phyloP scores from a whole-genome alignment of 768 basidiomycete genomes.

The Pseudohyphozyma bogoriensis region DNA sequence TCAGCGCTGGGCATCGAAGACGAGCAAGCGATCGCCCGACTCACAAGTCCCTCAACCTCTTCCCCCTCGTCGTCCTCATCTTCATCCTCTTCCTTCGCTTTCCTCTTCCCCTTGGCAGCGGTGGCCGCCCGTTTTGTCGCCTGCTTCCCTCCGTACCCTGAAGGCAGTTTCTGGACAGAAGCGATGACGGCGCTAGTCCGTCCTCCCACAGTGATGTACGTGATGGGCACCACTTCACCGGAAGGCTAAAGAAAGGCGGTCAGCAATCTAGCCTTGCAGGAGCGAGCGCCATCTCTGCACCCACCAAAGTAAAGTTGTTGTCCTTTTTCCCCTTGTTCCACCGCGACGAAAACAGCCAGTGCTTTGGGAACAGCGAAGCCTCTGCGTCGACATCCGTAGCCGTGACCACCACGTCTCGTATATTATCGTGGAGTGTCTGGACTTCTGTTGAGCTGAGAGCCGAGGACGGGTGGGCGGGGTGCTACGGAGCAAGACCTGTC shows the following conservation, averaged over 20 bases:
- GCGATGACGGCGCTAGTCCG: slow-evolving; percentile 28
- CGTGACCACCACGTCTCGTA: slow-evolving; percentile 19
- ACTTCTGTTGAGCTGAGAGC: slow-evolving; percentile 22
- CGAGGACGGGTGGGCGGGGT: slow-evolving; percentile 28
- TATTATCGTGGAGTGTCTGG: slow-evolving; percentile 22
- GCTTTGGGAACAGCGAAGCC: slow-evolving; percentile 25
- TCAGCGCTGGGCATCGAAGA: too few relatives aligned
- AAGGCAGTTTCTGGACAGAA: neutral
- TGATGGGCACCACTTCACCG: slow-evolving; percentile 23
- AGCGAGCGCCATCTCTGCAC: neutral
- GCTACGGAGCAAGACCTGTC: slow-evolving; percentile 7
- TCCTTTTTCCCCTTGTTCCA: slow-evolving; percentile 33
- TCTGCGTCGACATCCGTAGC: slow-evolving; percentile 32
- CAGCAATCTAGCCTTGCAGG: neutral
- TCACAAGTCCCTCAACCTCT: too few relatives aligned
- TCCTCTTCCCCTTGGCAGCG: neutral
- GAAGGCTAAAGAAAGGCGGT: slow-evolving; percentile 12
- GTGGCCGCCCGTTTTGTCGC: neutral
- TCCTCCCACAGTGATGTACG: slow-evolving; percentile 32
- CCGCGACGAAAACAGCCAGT: slow-evolving; percentile 33
- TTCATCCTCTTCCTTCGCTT: neutral
- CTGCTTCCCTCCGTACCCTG: neutral
- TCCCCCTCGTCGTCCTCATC: neutral
- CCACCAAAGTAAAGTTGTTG: slow-evolving; percentile 9
- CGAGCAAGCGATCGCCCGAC: too few relatives aligned